Evolutionary conservation across 495 filamentous ascomycete species (phyloP), one percentile per base, ranked within the genome.

Genomic region (Parachaetomium inaequale): DNA sequence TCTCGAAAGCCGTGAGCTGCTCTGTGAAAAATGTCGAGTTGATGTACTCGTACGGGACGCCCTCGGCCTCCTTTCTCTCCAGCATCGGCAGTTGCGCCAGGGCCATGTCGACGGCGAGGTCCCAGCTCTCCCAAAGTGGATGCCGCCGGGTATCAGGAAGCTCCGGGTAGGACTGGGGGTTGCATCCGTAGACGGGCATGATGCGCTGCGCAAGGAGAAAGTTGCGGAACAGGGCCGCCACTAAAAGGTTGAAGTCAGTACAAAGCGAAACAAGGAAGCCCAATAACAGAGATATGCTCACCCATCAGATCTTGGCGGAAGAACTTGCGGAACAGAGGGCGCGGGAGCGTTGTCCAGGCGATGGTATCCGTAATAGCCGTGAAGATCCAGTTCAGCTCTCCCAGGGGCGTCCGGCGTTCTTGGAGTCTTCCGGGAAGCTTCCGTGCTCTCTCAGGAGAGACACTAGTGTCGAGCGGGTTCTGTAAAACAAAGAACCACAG

Each of bases 301-400:
- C 68, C 70, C 94, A 99, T 98, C n/a, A 99, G 79, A 72, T 99
- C 94, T 69, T 99, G 94, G 11, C 94, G 80, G 71, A 98, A 99
- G 54, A 97, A 89, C 68, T 95, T 95, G 76, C 95, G 93, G 75
- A 99, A 99, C 19, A 96, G 76, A 17, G 90, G 84, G 4, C 92
- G 87, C 10, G 92, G 89, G 12, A 99, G 76, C 4, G 88, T 91
- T 51, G 96, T 98, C 94, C 94, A 99, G 7, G 94, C 94, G 70
- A 99, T 99, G 1, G 94, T 98, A 72, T 99, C 94, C 2, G 94
- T 99, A 60, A 99, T 97, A 15, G 94, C 94, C 2, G 94, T 99
- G 67, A 99, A 96, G 25, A 99, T 99, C 94, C 94, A 99, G 71
- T 98, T 98, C 4, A 99, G 76, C 75, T 99, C 94, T 47, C 94